Percentiles rank a stretch among this genome's conserved stretches.
phyloP scores from a whole-genome alignment of 306 rosid genomes.

The Astragalus membranaceus region DNA sequence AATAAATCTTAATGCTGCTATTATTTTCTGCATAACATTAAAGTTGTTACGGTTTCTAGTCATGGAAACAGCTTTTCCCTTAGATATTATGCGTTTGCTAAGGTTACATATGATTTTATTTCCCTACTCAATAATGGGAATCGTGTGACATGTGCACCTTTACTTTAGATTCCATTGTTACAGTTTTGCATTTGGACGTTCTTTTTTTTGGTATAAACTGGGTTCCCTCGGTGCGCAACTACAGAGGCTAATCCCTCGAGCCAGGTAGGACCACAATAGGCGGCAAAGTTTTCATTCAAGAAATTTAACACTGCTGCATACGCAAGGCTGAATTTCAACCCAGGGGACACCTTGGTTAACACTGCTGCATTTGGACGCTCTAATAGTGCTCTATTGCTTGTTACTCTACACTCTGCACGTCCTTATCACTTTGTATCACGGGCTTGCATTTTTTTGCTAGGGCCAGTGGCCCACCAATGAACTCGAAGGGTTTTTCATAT shows the following conservation, averaged over 20 bases:
- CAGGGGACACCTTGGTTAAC: no score
- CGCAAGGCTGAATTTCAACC: no score
- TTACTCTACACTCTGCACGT: background rate
- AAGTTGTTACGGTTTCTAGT: background rate
- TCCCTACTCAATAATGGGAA: slow-evolving; percentile 12
- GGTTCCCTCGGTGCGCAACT: no score
- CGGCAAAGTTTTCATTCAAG: no score
- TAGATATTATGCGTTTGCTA: background rate
- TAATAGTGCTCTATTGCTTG: slow-evolving; percentile 10
- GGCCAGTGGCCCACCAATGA: slow-evolving; percentile 29
- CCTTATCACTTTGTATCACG: slow-evolving; percentile 20
- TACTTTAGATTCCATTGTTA: slow-evolving; percentile 20
- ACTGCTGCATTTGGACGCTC: slow-evolving; percentile 24
- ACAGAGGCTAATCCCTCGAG: no score
- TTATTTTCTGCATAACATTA: background rate
- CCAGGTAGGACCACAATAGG: no score
- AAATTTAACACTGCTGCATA: no score
- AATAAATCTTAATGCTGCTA: background rate
- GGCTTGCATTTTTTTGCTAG: slow-evolving; percentile 19
- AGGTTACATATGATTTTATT: background rate
- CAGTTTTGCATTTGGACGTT: slow-evolving; percentile 23
- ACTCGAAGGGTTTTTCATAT: background rate
- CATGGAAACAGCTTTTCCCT: slow-evolving; percentile 3
- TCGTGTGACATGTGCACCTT: background rate
- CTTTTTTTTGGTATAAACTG: no score